These are phyloP conservation scores for Collybia sp. DNA, from an alignment of 768 basidiomycete genomes.

Conservation along the genomic window DNA sequence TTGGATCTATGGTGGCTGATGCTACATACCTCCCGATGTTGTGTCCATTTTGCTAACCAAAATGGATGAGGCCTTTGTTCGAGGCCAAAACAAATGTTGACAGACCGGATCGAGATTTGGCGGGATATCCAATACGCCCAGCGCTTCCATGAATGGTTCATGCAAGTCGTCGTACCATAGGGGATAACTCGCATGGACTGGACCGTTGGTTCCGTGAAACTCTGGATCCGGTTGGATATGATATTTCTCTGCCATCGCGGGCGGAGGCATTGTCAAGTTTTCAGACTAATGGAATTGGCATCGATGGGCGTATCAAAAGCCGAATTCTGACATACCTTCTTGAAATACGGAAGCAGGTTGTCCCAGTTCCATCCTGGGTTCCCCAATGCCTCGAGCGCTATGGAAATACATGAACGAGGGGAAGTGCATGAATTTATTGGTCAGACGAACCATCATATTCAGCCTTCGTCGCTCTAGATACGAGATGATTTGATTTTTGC, in stretches of 20 bases:
- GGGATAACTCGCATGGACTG: background rate
- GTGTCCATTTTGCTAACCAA: too few species aligned
- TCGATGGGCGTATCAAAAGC: background rate
- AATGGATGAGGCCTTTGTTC: too few species aligned
- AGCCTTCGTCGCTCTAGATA: too few species aligned
- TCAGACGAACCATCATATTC: too few species aligned
- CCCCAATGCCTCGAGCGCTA: slow-evolving; percentile 18
- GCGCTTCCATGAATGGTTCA: background rate
- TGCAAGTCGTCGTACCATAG: background rate
- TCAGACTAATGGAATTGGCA: background rate
- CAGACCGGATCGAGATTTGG: too few species aligned
- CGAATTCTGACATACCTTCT: background rate
- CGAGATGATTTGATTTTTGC: too few species aligned
- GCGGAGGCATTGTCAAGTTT: background rate
- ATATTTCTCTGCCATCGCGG: too few species aligned
- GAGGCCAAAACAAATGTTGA: too few species aligned
- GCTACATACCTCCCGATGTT: too few species aligned
- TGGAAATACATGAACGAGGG: too few species aligned
- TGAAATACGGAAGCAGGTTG: background rate
- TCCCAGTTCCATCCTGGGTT: slow-evolving; percentile 5
- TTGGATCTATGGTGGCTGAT: slow-evolving; percentile 13
- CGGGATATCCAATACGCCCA: background rate
- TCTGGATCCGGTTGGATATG: background rate
- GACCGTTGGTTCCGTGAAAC: background rate
- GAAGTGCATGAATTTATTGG: too few species aligned